phyloP scores from a whole-genome alignment of 2,329 filamentous ascomycete species.

The Aureobasidium sp. region DNA sequence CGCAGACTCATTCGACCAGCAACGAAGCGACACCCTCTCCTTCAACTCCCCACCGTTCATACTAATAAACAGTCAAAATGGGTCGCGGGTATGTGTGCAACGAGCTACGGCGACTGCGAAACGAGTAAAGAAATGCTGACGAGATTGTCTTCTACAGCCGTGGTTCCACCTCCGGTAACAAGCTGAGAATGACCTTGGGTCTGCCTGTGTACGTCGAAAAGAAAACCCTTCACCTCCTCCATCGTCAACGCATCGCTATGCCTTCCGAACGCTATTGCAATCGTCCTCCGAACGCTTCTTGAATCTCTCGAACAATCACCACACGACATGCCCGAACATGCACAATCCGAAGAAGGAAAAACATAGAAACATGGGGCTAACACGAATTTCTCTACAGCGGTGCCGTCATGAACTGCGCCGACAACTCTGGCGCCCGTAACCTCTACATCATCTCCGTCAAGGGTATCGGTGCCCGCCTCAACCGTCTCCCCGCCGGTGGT shows the following conservation, averaged over 20 bases:
- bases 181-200: constrained; percentile 99
- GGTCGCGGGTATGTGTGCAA: constrained; percentile 30
- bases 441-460: constrained; percentile 99
- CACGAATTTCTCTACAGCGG: constrained; percentile 50
- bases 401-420: constrained; percentile 99
- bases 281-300: neutral
- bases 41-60: constrained; percentile 12
- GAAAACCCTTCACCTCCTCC: neutral
- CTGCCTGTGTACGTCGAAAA: constrained; percentile 83
- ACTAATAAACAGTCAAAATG: constrained; percentile 28
- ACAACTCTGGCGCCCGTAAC: constrained; percentile 97
- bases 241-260: constrained; percentile 3
- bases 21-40: constrained; percentile 14
- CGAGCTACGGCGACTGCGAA: constrained; percentile 15
- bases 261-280: constrained; percentile 1
- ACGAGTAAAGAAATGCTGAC: constrained; percentile 8
- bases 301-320: neutral
- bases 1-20: constrained; percentile 10
- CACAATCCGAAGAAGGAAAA: neutral
- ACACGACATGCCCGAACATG: neutral
- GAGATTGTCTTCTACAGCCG: constrained; percentile 36
- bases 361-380: constrained; percentile 3
- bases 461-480: constrained; percentile 94
- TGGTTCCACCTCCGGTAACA: constrained; percentile 95
- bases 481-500: constrained; percentile 93